These are phyloP conservation scores for Boletus reticulatus DNA, from an alignment of 768 basidiomycete genomes.

Conservation along the genomic window DNA sequence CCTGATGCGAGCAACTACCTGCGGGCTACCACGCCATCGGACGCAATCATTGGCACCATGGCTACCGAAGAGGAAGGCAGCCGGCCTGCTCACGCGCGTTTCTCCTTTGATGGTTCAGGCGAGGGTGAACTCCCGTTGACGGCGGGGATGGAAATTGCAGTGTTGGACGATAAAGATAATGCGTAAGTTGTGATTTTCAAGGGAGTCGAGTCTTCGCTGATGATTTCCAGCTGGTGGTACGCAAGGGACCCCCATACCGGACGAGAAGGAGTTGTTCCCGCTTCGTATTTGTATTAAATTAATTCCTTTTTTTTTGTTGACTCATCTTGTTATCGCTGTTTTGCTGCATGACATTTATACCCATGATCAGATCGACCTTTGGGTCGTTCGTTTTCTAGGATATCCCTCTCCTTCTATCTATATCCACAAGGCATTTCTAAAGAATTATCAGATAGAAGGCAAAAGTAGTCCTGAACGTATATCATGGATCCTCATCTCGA, in stretches of 20 bases:
- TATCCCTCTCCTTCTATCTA: slow-evolving; percentile 24
- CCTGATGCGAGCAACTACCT: slow-evolving; percentile 76
- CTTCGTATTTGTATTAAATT: slow-evolving; percentile 81
- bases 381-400: slow-evolving; percentile 34
- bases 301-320: slow-evolving; percentile 18
- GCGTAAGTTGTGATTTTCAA: slow-evolving; percentile 49
- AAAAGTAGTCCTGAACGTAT: slow-evolving; percentile 13
- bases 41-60: slow-evolving; percentile 61
- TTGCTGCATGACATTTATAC: slow-evolving; percentile 33
- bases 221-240: slow-evolving; percentile 82
- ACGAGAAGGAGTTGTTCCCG: slow-evolving; percentile 86
- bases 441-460: slow-evolving; percentile 6
- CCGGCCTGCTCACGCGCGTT: slow-evolving; percentile 76
- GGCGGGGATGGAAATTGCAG: slow-evolving; percentile 68
- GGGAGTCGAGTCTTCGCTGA: slow-evolving; percentile 4
- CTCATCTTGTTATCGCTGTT: slow-evolving; percentile 29
- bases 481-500: background rate
- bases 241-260: slow-evolving; percentile 78
- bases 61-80: slow-evolving; percentile 60
- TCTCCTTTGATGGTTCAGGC: slow-evolving; percentile 76
- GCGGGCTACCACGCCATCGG: slow-evolving; percentile 79
- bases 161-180: slow-evolving; percentile 77
- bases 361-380: slow-evolving; percentile 38
- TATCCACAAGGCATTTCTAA: slow-evolving; percentile 9
- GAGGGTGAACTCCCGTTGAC: slow-evolving; percentile 75